Base-by-base conservation (phyloP, 345 rosid species). In the Arabis alpina region DNA sequence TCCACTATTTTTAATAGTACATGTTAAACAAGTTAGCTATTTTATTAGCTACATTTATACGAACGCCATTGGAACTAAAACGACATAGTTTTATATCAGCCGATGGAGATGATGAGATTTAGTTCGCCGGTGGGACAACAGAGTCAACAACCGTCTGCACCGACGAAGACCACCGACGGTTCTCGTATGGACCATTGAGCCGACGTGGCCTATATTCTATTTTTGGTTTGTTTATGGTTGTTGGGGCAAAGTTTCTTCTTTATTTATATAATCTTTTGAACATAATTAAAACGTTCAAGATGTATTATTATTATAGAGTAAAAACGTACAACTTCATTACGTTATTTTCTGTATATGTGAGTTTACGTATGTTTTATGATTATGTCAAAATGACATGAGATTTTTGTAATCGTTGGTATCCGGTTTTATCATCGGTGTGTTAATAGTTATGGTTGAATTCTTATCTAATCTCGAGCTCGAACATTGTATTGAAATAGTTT, bases 101-200 rank as follows among this genome's bases (percentile, higher is more conserved):
- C 82, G 36, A 61, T 79, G 78, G 82, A 82, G 42, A 81, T 81
- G 88, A 55, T 81, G 62, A 76, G 80, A 52, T 82, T 78, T 73
- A 76, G 78, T 62, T 70, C 76, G 23, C 84, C 74, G 70, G 42
- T 82, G 0, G 71, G 67, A 65, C 83, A 67, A n/a, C 78, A 71
- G 43, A 57, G 45, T 73, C 84, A 80, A 64, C 85, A 75, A 34
- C 27, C 67, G 57, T 47, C 44, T 57, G 64, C 73, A 36, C 80
- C 71, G 43, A 73, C 79, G 1, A 73, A 59, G 64, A 69, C 77
- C 43, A 70, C 83, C 10, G 79, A 73, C 51, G 76, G 70, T 63
- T 67, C 72, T 50, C 62, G 77, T 72, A 54, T 16, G 62, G 73
- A 70, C 36, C 82, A 83, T 39, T 77, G 75, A 61, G 76, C 43